Evolutionary conservation across 2,329 filamentous ascomycete species (phyloP), one percentile per base, ranked within the genome.

Genomic region (Hypomyces perniciosus): DNA sequence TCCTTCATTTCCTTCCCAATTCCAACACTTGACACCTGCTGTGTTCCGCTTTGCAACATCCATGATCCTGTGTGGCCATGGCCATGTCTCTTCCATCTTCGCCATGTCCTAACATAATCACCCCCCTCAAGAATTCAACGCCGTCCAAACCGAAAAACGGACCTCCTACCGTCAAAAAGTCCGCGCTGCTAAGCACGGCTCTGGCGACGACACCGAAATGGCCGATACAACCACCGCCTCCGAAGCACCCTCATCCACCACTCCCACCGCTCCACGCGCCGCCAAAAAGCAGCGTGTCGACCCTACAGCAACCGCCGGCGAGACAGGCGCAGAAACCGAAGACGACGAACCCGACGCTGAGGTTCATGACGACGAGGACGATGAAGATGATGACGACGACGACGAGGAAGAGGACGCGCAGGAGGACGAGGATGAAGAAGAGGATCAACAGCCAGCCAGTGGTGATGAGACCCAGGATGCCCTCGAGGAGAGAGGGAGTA

Each of bases 121-220:
- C 9, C 6, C 10, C 20, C 3, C 27, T 27, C 3, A 13, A 86
- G 84, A 87, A 65, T 90, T 87, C 74, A 87, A 83, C 62, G 78
- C 84, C 56, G 80, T 84, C 51, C 85, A 89, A 65, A 81, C 84
- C 20, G 83, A 85, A 51, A 90, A 90, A 70, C 83, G 86, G 47
- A 88, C 84, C 58, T 81, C 78, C 12, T 88, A 89, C 69, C 79
- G 85, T 47, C 80, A 83, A 60, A 86, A 85, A 60, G 79, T 85
- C 13, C 82, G 83, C 34, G 84, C 82, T 48, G 80, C 83, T 48
- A 88, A 86, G 67, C 59, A 61, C 3, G 62, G 62, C 37, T 61
- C 58, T 4, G 62, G 58, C 10, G 62, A 57, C 37, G 66, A 71
- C 51, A 66, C 68, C 5, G 64, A 71, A 54, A 72, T 68, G 62